phyloP scores from a whole-genome alignment of 2,329 filamentous ascomycete genomes.

The Penicillium fuscoglaucum region DNA sequence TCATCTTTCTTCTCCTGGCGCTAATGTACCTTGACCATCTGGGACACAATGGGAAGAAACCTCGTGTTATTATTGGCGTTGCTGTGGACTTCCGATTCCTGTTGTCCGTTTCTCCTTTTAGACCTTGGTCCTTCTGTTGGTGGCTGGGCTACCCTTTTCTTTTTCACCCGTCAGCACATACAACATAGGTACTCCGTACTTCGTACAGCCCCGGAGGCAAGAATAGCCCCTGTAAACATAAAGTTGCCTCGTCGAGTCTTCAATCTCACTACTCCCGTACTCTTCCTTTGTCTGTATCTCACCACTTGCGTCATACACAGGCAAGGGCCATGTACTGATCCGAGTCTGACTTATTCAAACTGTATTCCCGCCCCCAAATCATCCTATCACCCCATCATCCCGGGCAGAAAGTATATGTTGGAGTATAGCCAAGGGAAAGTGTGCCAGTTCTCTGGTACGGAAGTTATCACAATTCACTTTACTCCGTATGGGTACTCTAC shows the following conservation, averaged over 20 bases:
- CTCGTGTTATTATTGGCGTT: conserved; percentile 1
- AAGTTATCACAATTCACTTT: not conserved
- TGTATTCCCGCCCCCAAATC: not conserved
- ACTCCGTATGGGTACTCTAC: not conserved
- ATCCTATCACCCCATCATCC: not conserved
- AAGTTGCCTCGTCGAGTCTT: conserved; percentile 5
- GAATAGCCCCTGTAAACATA: not conserved
- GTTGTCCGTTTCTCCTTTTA: not conserved
- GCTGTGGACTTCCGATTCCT: not conserved
- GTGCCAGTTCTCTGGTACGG: not conserved
- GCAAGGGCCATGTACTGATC: conserved; percentile 8
- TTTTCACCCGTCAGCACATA: not conserved
- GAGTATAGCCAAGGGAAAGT: not conserved
- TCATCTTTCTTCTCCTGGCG: conserved; percentile 15
- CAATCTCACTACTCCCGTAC: not conserved
- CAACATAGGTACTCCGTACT: not conserved
- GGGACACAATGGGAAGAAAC: not conserved
- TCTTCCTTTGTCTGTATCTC: not conserved
- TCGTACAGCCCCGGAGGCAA: not conserved
- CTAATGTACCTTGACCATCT: conserved; percentile 11
- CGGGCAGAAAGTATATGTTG: not conserved
- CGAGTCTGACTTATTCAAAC: conserved; percentile 2
- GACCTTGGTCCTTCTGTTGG: not conserved
- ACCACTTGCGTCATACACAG: conserved; percentile 11
- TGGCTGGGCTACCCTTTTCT: conserved; percentile 1